Evolutionary conservation across 2,329 filamentous ascomycete species (phyloP).

Genomic region (Fusarium pilosicola): DNA sequence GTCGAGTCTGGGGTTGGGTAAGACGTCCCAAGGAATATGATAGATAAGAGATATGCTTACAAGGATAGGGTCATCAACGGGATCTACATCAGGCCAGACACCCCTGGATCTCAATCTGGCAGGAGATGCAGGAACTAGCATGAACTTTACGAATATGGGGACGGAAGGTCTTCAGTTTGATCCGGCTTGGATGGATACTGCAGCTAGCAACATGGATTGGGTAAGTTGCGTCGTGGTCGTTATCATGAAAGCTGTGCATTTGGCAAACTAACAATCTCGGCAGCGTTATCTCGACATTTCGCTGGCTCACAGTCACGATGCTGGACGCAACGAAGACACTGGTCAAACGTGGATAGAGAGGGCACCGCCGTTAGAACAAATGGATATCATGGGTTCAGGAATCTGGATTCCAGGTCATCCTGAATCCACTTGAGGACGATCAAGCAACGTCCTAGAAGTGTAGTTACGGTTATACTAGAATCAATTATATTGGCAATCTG

Average conservation of each 20-base stretch:
- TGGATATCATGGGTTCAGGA: constrained; percentile 41
- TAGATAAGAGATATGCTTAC: constrained; percentile 27
- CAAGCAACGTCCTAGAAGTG: not conserved
- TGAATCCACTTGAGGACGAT: constrained; percentile 8
- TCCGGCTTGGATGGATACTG: constrained; percentile 50
- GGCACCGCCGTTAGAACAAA: constrained; percentile 38
- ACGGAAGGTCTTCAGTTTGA: constrained; percentile 46
- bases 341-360: constrained; percentile 47
- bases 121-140: constrained; percentile 30
- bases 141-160: constrained; percentile 36
- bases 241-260: not conserved
- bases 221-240: constrained; percentile 42
- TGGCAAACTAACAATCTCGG: constrained; percentile 11
- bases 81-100: constrained; percentile 32
- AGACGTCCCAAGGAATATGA: constrained; percentile 1
- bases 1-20: constrained; percentile 39
- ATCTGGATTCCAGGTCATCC: constrained; percentile 32
- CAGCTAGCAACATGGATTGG: constrained; percentile 51
- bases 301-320: constrained; percentile 46
- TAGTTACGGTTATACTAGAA: constrained; percentile 4
- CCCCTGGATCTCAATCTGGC: constrained; percentile 36
- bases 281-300: constrained; percentile 50
- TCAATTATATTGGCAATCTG: not conserved
- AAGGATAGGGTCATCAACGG: constrained; percentile 25
- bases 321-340: constrained; percentile 41